Base-by-base conservation (phyloP, 2,329 filamentous ascomycete species). In the Periconia macrospinosa region DNA sequence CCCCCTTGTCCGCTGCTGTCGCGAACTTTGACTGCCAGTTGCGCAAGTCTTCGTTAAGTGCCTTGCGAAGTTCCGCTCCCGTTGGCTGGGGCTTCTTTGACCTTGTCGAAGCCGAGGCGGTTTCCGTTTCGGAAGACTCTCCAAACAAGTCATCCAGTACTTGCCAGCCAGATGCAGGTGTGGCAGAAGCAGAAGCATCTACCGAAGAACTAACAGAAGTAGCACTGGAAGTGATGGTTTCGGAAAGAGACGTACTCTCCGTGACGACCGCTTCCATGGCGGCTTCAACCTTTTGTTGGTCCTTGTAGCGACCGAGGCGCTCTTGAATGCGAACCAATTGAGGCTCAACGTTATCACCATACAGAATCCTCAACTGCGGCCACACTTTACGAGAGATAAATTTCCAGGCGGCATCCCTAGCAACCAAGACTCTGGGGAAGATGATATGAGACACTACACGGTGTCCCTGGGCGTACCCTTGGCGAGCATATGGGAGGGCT, bases 311-410 rank as follows among this genome's bases (percentile, higher is more conserved):
- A 41, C 92, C 92, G 11, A 99, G 83, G 44, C 92, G 87, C 76
- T 97, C 89, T 13, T 91, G 90, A 66, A 99, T 97, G 65, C 92
- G 91, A 52, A 93, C 84, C 14, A 99, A 82, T 74, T 99, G 95
- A 14, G 95, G 95, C 76, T 97, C 92, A 3, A 99, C 92, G 64
- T 96, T 96, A 68, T 96, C 87, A 11, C 87, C 84, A 68, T 97
- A 97, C 6, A 97, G 77, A 14, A 89, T 82, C 23, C 89, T 86
- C 11, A 97, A 58, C 59, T 89, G 87, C 1, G 93, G 93, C 88
- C 90, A 94, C 15, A 97, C 78, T 1, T 86, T 87, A 45, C 85
- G 84, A 53, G 91, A 85, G 33, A 95, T 76, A 67, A 97, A 93
- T 13, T 82, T 76, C 54, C 86, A 84, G 0, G 84, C 83, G 54